Conservation (phyloP, 139 green algal genomes). For the Diplosphaera chodatii region DNA sequence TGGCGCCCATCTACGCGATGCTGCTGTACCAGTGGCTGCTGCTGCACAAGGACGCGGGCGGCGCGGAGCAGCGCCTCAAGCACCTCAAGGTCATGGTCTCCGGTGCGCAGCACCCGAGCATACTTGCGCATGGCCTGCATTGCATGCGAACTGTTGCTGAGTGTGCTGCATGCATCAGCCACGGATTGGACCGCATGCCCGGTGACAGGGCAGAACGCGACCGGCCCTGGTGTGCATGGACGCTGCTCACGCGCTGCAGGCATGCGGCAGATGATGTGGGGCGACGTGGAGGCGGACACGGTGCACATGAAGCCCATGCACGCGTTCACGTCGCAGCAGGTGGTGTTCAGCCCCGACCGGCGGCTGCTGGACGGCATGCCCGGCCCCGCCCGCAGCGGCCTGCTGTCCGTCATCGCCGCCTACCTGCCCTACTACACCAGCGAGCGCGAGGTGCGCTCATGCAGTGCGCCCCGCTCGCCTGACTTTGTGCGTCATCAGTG, state of each 20-base stretch:
- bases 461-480: no score
- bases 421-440: constrained; percentile 67
- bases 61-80: constrained; percentile 58
- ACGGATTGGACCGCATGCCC: no score
- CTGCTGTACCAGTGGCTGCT: constrained; percentile 77
- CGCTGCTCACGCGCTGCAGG: constrained; percentile 16
- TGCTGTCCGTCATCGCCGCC: constrained; percentile 43
- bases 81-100: constrained; percentile 62
- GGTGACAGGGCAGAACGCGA: no score
- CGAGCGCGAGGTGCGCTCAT: constrained; percentile 5
- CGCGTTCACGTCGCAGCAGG: constrained; percentile 32
- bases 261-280: constrained; percentile 67
- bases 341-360: constrained; percentile 23
- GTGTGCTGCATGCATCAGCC: no score
- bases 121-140: no score
- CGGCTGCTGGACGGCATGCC: constrained; percentile 42
- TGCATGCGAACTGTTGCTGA: no score
- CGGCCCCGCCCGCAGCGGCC: constrained; percentile 14
- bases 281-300: constrained; percentile 55
- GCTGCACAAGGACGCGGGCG: constrained; percentile 38
- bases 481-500: no score
- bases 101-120: no score
- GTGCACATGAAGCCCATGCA: constrained; percentile 61
- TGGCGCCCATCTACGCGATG: constrained; percentile 61
- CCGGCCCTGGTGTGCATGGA: no score